phyloP scores from a whole-genome alignment of 805 yeast genomes.

The Kodamaea laetipori region DNA sequence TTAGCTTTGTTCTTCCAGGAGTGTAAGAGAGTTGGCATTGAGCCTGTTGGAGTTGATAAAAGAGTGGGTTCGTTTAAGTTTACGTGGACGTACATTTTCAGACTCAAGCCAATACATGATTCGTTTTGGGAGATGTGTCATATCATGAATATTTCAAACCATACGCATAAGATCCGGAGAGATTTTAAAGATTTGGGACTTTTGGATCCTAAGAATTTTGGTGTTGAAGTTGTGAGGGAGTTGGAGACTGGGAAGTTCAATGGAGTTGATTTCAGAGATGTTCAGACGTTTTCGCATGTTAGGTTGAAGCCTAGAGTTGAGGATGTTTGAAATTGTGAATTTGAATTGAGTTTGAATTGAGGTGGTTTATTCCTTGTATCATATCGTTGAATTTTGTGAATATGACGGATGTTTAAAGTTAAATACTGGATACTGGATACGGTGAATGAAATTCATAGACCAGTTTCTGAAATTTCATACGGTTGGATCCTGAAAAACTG shows the following conservation, averaged over 20 bases:
- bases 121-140: conserved; percentile 43
- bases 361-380: no score
- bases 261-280: conserved; percentile 25
- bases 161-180: conserved; percentile 29
- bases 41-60: conserved; percentile 16
- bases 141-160: conserved; percentile 31
- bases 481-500: no score
- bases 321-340: no score
- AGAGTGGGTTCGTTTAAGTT: conserved; percentile 21
- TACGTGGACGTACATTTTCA: conserved; percentile 20
- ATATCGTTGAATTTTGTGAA: no score
- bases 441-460: no score
- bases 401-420: no score
- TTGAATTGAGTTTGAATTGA: no score
- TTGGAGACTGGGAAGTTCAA: conserved; percentile 31
- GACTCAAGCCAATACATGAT: conserved; percentile 33
- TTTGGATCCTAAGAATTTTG: conserved; percentile 41
- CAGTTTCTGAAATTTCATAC: no score
- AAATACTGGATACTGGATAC: no score
- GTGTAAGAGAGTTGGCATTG: conserved; percentile 32
- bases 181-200: conserved; percentile 33
- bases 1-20: conserved; percentile 36
- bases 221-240: conserved; percentile 16
- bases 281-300: conserved; percentile 20
- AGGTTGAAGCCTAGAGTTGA: conserved; percentile 17